Evolutionary conservation across 306 rosid species (phyloP), one percentile per base, ranked within the genome.

Genomic region (Lagenaria siceraria): DNA sequence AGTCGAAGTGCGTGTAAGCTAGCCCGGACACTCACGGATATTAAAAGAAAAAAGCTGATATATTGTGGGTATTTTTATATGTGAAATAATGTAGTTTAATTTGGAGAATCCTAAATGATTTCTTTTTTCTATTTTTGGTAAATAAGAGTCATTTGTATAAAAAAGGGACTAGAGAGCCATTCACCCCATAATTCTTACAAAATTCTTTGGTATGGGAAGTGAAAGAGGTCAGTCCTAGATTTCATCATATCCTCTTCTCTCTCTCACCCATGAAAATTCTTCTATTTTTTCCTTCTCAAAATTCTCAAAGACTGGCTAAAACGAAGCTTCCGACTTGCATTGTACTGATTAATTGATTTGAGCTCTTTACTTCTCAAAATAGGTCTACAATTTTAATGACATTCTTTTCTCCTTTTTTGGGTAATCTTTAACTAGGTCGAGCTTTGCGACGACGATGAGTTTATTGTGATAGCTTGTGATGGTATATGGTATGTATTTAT

Each of bases 391-490:
- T 22, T 40, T 81, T 76, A 53, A 56, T 74, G 65, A 76, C 25
- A 36, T 77, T 31, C 48, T 51, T 56, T 36, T 58, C 56, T 25
- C 19, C 36, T 4, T 33, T 15, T 6, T 59, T 77, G 42, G 17
- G 5, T 21, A n/a, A 38, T 31, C 43, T 33, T 51, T 19, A 46
- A 61, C 48, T 70, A 95, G 99, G 93, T 95, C 68, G 97, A 95
- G 83, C 97, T 92, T 78, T 90, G 90, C 79, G 96, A 95, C 8
- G 97, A 92, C 40, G 98, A 92, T 58, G 97, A 94, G 77, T 94
- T 94, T 83, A 42, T 88, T 8, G 92, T 88, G 82, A 79, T 88
- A 51, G 92, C 92, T 22, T 88, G 98, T 84, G 98, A 95, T 86
- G 98, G 98, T 43, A 87, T 95, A 83, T 95, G 98, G 98, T 95